Percentiles rank a stretch among this genome's conserved stretches.
phyloP scores from a whole-genome alignment of 441 rosid genomes.

The Brassica balearica region DNA sequence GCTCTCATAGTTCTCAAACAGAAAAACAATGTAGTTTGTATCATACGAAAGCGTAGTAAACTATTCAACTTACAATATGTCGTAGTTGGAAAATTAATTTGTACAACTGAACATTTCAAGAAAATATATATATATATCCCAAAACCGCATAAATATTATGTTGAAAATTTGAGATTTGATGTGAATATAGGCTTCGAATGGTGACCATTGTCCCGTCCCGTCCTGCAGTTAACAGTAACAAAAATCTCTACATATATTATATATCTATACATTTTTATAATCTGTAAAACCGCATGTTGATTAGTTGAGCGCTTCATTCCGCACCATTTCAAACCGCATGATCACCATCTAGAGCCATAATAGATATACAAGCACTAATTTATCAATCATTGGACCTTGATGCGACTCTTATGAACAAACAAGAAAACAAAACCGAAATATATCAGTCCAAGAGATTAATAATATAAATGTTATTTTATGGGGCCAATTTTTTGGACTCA shows the following conservation, averaged over 20 bases:
- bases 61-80: background rate
- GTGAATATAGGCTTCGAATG: background rate
- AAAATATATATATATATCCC: background rate
- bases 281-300: no score
- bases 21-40: background rate
- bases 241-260: no score
- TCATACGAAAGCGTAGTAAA: background rate
- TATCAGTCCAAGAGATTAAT: conserved; percentile 23
- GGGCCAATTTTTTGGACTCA: conserved; percentile 31
- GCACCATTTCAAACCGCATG: no score
- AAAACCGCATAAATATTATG: background rate
- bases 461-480: conserved; percentile 13
- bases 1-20: no score
- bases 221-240: no score
- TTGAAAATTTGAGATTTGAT: background rate
- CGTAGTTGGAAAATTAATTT: background rate
- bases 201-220: no score
- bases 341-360: background rate
- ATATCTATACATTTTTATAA: no score
- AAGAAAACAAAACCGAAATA: conserved; percentile 13
- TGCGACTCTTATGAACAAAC: conserved; percentile 27
- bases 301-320: no score
- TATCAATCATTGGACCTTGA: conserved; percentile 35
- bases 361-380: background rate
- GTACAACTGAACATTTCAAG: background rate